Evolutionary conservation across 805 yeast species (phyloP), one percentile per base, ranked within the genome.

Genomic region (Ogataea salicorniae): DNA sequence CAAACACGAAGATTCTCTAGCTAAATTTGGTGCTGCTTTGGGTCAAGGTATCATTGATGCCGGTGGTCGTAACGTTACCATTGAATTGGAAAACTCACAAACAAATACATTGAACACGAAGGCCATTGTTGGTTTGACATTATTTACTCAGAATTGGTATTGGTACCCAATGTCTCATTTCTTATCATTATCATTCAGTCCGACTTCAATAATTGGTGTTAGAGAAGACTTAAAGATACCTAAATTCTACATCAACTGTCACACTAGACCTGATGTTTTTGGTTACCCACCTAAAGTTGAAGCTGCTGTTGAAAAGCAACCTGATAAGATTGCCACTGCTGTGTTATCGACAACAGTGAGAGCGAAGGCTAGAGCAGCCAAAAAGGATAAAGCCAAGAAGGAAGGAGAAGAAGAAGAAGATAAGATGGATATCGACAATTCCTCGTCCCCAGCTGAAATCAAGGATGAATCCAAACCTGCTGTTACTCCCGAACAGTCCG

Each of bases 41-140:
- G 92, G 96, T 14, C 97, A 92, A 72, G 99, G 99, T 67, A 92
- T 94, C 54, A 83, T 94, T 64, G 97, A 94, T 71, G 99, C 98
- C 11, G 97, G 99, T 69, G 99, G 99, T 13, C 82, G 98, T 64
- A 94, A 94, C 60, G 95, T 87, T n/a, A 90, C 98, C 0, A 90
- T 94, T 54, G 86, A 86, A 57, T 74, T 92, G 43, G 97, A 94
- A 67, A 88, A 91, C 65, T 61, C 82, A 22, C 91, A 90, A 56
- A 89, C 96, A 37, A 95, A 90, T 51, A 89, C 96, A 18, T 76
- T 94, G 55, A 92, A 94, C 68, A 82, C 84, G 63, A 86, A 87
- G 67, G 94, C 97, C 0, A 84, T 94, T 59, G 95, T 91, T 48
- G 99, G 99, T 37, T 72, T 94, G 56, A 82, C 94, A 0, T 79